Evolutionary conservation across 345 rosid genomes (phyloP), one percentile per base, ranked within the genome.

Genomic region (Citrus glauca): DNA sequence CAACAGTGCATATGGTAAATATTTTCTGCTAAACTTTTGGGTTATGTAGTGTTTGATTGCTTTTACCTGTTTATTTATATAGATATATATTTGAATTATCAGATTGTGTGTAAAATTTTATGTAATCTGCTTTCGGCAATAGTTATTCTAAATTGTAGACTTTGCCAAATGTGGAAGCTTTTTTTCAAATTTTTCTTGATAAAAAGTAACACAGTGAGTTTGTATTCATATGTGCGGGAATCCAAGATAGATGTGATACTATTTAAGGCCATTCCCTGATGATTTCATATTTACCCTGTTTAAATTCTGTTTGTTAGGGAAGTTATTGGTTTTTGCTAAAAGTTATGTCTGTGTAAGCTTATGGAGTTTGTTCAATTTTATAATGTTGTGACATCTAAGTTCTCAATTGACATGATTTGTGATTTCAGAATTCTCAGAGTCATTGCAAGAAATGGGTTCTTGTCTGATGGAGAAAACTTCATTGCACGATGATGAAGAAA

Each of bases 371-470:
- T n/a, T 32, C 25, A 55, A 25, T 37, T 66, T 68, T 55, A 7
- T n/a, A 33, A 33, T 66, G 14, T 25, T 30, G 32, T 38, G 61
- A 48, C 69, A 35, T 60, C 0, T 19, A 61, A 24, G 45, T 66
- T 63, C 62, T 70, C 62, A 69, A 68, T 71, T 63, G 42, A 11
- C 42, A 73, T 7, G 19, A 28, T 75, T 82, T 80, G 6, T 73
- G 37, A 59, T 81, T 79, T 72, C 89, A 97, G 98, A 97, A 84
- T 97, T 97, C 85, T 94, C 99, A 5, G 99, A 93, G 79, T 93
- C 99, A 5, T 81, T 97, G 84, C 92, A 83, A 75, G 98, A 97
- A 85, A 86, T 97, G 98, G 98, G 99, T 80, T 82, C 89, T 53
- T 94, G 94, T 87, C 88, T 97, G 35, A 68, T 79, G 83, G 98